Percentiles rank a stretch among this genome's conserved stretches.
These are phyloP conservation scores for Tolypocladium sp. DNA, from an alignment of 2,329 filamentous ascomycete genomes.

Conservation along the genomic window DNA sequence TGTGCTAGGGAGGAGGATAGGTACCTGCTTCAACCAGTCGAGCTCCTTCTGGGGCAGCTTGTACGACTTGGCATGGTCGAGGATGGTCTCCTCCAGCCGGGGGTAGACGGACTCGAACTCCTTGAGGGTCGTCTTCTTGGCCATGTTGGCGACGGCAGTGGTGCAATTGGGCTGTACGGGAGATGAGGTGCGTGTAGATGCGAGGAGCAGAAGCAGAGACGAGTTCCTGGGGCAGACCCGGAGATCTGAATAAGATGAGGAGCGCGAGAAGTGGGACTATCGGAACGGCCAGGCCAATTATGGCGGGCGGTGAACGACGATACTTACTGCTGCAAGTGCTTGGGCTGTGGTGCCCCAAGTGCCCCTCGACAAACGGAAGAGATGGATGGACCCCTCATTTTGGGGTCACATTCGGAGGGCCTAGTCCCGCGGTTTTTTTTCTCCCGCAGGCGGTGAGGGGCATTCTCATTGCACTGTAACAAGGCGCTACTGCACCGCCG, in stretches of 20 bases:
- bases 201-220: neutral
- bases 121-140: constrained; percentile 65
- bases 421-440: neutral
- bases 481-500: neutral
- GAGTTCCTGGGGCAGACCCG: neutral
- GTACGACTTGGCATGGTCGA: constrained; percentile 70
- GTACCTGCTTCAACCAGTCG: constrained; percentile 77
- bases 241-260: neutral
- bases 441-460: neutral
- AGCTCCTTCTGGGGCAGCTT: constrained; percentile 73
- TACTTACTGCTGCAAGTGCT: neutral
- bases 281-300: neutral
- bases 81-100: constrained; percentile 71
- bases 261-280: neutral
- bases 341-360: neutral
- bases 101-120: constrained; percentile 91
- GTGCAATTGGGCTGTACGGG: neutral
- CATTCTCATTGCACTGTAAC: neutral
- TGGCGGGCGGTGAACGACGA: neutral
- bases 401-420: neutral
- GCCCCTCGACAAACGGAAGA: neutral
- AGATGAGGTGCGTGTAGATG: neutral
- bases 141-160: constrained; percentile 33
- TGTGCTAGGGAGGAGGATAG: neutral
- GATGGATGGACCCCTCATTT: neutral